These are phyloP conservation scores for Fusarium sp. DNA, from an alignment of 2,329 filamentous ascomycete species.

Conservation along the genomic window DNA sequence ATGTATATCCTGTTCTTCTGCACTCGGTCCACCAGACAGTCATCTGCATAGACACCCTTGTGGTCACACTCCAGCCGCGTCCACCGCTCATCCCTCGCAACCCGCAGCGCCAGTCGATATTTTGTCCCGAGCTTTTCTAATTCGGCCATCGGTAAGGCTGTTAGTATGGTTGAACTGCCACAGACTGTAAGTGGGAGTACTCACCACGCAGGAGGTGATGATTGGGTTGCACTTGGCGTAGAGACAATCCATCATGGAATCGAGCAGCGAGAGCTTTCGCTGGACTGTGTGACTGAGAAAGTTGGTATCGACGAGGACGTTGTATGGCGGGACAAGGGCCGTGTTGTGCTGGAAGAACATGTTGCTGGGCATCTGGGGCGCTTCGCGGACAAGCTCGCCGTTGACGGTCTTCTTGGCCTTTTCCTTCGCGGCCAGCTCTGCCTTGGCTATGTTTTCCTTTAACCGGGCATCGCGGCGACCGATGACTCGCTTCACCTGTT, in stretches of 20 bases:
- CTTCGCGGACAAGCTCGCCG: slow-evolving; percentile 80
- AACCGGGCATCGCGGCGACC: slow-evolving; percentile 84
- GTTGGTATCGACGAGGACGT: slow-evolving; percentile 80
- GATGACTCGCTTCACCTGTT: slow-evolving; percentile 84
- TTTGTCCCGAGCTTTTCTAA: slow-evolving; percentile 91
- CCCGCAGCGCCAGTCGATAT: slow-evolving; percentile 87
- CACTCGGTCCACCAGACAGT: slow-evolving; percentile 85
- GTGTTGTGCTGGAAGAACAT: slow-evolving; percentile 94
- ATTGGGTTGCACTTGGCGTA: slow-evolving; percentile 93
- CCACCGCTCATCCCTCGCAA: slow-evolving; percentile 92
- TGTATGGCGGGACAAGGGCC: slow-evolving; percentile 86
- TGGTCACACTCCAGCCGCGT: slow-evolving; percentile 90
- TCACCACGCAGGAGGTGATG: slow-evolving; percentile 78
- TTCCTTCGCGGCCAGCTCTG: slow-evolving; percentile 70
- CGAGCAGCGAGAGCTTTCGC: slow-evolving; percentile 88
- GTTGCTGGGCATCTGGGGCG: slow-evolving; percentile 85
- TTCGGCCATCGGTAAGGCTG: slow-evolving; percentile 75
- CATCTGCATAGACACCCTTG: slow-evolving; percentile 86
- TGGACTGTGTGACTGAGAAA: slow-evolving; percentile 93
- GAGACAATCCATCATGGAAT: slow-evolving; percentile 93
- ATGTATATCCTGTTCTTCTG: slow-evolving; percentile 84
- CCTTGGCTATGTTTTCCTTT: slow-evolving; percentile 84
- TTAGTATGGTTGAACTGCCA: too few relatives aligned
- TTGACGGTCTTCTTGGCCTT: slow-evolving; percentile 71
- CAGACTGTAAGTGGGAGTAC: not conserved